Evolutionary conservation across 2,329 filamentous ascomycete species (phyloP).

Genomic region (Aureobasidium sp.): DNA sequence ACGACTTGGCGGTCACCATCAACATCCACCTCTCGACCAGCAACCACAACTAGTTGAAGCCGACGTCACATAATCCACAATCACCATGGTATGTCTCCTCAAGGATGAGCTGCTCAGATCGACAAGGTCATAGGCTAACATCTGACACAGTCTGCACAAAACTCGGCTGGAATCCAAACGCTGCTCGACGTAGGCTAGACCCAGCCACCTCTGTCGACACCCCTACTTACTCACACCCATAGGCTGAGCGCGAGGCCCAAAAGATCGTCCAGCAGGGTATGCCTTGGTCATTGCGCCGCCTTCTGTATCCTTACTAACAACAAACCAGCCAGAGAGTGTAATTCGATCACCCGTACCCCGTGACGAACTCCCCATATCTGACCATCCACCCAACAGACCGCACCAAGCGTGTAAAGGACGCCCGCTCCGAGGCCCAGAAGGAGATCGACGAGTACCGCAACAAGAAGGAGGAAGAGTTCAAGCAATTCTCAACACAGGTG

Average conservation of each 20-base stretch:
- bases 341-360: constrained; percentile 17
- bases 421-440: constrained; percentile 91
- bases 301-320: constrained; percentile 18
- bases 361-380: constrained; percentile 13
- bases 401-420: constrained; percentile 95
- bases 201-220: constrained; percentile 4
- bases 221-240: constrained; percentile 31
- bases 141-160: constrained; percentile 74
- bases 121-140: constrained; percentile 21
- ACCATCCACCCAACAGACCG: constrained; percentile 51
- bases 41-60: not conserved
- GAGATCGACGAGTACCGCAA: constrained; percentile 90
- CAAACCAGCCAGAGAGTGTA: constrained; percentile 75
- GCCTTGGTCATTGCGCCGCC: constrained; percentile 20
- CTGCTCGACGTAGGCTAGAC: constrained; percentile 76
- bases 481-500: constrained; percentile 81
- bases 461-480: constrained; percentile 88
- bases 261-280: constrained; percentile 97
- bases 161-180: constrained; percentile 96
- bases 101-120: not conserved
- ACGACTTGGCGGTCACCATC: constrained; percentile 6
- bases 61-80: not conserved
- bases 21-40: constrained; percentile 5
- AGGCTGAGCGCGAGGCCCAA: constrained; percentile 97
- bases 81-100: constrained; percentile 21